Base-by-base conservation (phyloP, 192 early-diverging fungal genomes). In the Phycomyces blakesleeanus region DNA sequence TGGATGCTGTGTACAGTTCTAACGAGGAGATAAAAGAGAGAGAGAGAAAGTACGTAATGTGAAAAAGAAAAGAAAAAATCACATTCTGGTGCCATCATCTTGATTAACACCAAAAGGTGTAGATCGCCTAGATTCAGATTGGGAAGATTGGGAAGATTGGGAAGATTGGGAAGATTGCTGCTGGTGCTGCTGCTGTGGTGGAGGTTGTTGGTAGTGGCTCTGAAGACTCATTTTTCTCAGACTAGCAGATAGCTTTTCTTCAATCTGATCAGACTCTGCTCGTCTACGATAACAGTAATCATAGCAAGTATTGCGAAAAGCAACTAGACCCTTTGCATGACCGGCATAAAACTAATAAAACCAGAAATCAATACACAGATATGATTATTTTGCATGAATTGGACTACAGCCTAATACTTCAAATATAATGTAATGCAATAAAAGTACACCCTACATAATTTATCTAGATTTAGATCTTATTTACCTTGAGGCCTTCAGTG, bases 401-500 rank as follows among this genome's bases (percentile, higher is more conserved):
- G n/a, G n/a, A n/a, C n/a, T n/a, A n/a, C n/a, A n/a, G n/a, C n/a
- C n/a, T n/a, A n/a, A n/a, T n/a, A n/a, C n/a, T n/a, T n/a, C n/a
- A n/a, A n/a, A n/a, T n/a, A n/a, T n/a, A n/a, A n/a, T n/a, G n/a
- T n/a, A n/a, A n/a, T n/a, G n/a, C n/a, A n/a, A n/a, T n/a, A n/a
- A n/a, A n/a, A n/a, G n/a, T n/a, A n/a, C n/a, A n/a, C n/a, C n/a
- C n/a, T n/a, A n/a, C n/a, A n/a, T n/a, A n/a, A n/a, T n/a, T n/a
- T n/a, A n/a, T n/a, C n/a, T n/a, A n/a, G n/a, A n/a, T n/a, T n/a
- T n/a, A n/a, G n/a, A n/a, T n/a, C n/a, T n/a, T 41, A 40, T 27
- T 37, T 79, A 87, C 86, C 83, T 89, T 83, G 15, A 80, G 67
- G 6, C 93, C 93, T 71, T 95, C 92, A 37, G 81, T 73, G 18